Evolutionary conservation across 768 basidiomycete species (phyloP).

Genomic region (Multifurca ochricompacta): DNA sequence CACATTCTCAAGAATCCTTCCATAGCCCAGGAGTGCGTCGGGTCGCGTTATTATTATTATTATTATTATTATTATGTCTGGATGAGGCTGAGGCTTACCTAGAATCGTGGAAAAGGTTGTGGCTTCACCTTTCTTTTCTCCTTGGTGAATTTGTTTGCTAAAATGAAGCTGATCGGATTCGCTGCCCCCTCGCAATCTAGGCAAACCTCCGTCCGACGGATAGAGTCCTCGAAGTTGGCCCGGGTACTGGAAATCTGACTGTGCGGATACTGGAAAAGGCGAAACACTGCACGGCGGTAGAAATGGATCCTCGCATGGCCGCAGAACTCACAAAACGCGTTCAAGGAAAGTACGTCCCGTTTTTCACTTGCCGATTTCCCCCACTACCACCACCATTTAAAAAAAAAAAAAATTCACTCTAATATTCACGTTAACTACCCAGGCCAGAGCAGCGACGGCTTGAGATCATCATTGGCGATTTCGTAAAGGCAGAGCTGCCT

Average conservation of each 20-base stretch:
- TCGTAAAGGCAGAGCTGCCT: conserved; percentile 95
- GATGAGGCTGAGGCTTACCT: conserved; percentile 16
- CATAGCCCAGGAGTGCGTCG: conserved; percentile 76
- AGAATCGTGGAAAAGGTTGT: conserved; percentile 59
- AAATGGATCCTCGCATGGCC: conserved; percentile 99
- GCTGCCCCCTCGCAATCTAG: conserved; percentile 37
- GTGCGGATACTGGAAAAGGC: conserved; percentile 89
- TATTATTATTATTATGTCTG: background rate
- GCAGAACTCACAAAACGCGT: conserved; percentile 96
- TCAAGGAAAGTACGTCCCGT: conserved; percentile 82
- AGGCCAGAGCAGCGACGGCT: conserved; percentile 95
- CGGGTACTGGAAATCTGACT: conserved; percentile 95
- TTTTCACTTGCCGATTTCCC: background rate
- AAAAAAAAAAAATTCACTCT: no score
- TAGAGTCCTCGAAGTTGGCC: conserved; percentile 94
- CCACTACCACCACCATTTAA: no score
- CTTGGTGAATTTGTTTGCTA: background rate
- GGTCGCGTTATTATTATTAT: no score
- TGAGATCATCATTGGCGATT: conserved; percentile 93
- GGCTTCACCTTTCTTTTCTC: no score
- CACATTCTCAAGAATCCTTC: conserved; percentile 95
- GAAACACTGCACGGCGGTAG: conserved; percentile 87
- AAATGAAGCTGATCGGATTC: no score
- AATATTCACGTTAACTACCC: background rate
- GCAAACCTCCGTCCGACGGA: conserved; percentile 91